Conservation (phyloP, 192 early-diverging fungal species). For the Gaertneriomyces sp. region DNA sequence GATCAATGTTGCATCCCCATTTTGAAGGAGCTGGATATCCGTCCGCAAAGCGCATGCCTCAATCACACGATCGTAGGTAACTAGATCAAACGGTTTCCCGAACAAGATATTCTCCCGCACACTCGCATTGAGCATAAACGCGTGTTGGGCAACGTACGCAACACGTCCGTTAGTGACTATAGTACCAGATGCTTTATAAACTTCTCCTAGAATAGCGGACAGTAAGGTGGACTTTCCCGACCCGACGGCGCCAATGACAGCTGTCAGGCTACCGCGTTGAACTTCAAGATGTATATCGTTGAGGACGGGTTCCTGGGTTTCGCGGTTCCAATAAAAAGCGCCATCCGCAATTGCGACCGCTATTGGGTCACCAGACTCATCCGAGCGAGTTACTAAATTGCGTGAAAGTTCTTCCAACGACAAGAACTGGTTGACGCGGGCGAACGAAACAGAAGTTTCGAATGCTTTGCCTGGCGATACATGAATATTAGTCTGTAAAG, state of each 20-base stretch:
- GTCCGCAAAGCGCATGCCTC: slow-evolving; percentile 36
- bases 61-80: slow-evolving; percentile 27
- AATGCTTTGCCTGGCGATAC: too few relatives aligned
- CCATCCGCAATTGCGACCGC: too few relatives aligned
- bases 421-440: too few relatives aligned
- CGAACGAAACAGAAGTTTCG: too few relatives aligned
- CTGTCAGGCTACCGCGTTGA: slow-evolving; percentile 53
- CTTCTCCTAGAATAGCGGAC: slow-evolving; percentile 70
- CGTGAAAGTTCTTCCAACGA: too few relatives aligned
- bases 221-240: slow-evolving; percentile 77
- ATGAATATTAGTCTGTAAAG: too few relatives aligned
- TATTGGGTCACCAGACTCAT: too few relatives aligned
- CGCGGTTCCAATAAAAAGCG: too few relatives aligned
- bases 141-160: slow-evolving; percentile 24
- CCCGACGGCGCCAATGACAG: slow-evolving; percentile 71
- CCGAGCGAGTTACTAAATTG: too few relatives aligned
- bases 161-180: slow-evolving; percentile 13
- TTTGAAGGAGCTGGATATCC: slow-evolving; percentile 37
- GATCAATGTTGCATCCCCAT: slow-evolving; percentile 41
- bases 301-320: neutral
- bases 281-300: slow-evolving; percentile 35
- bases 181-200: slow-evolving; percentile 53
- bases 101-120: slow-evolving; percentile 39
- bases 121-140: slow-evolving; percentile 26
- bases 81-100: slow-evolving; percentile 23